Conservation (phyloP, 345 rosid genomes). For the Erodium maritimum region DNA sequence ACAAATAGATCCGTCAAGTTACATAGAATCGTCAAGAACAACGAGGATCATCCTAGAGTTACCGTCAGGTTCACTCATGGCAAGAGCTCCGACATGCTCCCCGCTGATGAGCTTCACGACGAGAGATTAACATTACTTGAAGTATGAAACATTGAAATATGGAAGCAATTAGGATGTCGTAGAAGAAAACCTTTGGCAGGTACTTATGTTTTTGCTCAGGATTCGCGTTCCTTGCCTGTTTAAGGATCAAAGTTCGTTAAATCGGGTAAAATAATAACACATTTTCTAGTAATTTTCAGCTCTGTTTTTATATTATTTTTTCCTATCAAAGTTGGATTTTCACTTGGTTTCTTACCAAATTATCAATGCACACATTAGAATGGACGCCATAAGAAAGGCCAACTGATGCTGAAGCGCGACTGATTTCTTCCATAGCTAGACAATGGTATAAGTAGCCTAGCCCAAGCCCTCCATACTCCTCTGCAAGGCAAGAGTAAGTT, state of each 20-base stretch:
- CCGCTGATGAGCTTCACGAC: slow-evolving; percentile 81
- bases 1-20: slow-evolving; percentile 2
- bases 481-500: slow-evolving; percentile 20
- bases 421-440: slow-evolving; percentile 83
- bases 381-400: slow-evolving; percentile 92
- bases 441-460: slow-evolving; percentile 94
- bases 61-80: slow-evolving; percentile 98
- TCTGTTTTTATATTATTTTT: too few relatives aligned
- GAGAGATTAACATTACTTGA: slow-evolving; percentile 14
- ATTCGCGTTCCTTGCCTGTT: slow-evolving; percentile 75
- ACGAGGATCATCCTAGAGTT: too few relatives aligned
- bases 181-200: slow-evolving; percentile 63
- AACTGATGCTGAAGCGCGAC: slow-evolving; percentile 86
- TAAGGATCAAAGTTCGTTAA: slow-evolving; percentile 1
- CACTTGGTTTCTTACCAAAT: slow-evolving; percentile 67
- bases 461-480: slow-evolving; percentile 93
- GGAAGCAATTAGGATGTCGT: background rate
- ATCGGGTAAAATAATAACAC: background rate
- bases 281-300: too few relatives aligned
- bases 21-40: slow-evolving; percentile 26
- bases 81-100: slow-evolving; percentile 94
- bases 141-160: slow-evolving; percentile 4
- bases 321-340: background rate
- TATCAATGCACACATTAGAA: slow-evolving; percentile 89
- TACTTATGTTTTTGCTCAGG: slow-evolving; percentile 69